Evolutionary conservation across 2,329 filamentous ascomycete species (phyloP).

Genomic region (Epicoccum nigrum): DNA sequence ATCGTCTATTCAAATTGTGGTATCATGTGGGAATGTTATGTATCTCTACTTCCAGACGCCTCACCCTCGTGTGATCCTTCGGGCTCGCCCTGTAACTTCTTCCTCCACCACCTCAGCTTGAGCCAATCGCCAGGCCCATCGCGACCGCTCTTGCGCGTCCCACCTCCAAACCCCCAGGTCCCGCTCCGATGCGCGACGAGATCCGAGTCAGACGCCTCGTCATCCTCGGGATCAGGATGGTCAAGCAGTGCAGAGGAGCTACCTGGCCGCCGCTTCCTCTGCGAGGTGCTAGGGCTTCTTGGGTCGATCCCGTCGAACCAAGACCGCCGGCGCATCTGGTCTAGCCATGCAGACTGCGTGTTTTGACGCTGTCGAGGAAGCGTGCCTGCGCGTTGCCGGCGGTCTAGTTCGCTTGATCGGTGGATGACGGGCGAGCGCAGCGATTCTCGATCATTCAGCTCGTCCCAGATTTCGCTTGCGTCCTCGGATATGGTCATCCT

Average conservation of each 20-base stretch:
- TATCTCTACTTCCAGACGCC: constrained; percentile 13
- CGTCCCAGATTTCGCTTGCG: constrained; percentile 83
- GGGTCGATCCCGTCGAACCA: constrained; percentile 43
- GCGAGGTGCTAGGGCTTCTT: constrained; percentile 33
- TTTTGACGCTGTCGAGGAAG: constrained; percentile 37
- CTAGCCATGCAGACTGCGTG: constrained; percentile 39
- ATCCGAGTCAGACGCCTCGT: constrained; percentile 39
- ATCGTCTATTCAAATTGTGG: constrained; percentile 16
- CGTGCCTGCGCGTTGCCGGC: constrained; percentile 43
- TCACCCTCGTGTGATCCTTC: constrained; percentile 35
- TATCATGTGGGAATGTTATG: constrained; percentile 21
- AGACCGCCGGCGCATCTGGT: constrained; percentile 44
- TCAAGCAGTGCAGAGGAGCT: constrained; percentile 32
- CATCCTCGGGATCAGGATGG: constrained; percentile 40
- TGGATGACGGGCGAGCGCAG: constrained; percentile 33
- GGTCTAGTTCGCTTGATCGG: constrained; percentile 40
- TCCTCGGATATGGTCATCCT: constrained; percentile 66
- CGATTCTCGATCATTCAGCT: constrained; percentile 70
- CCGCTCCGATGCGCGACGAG: constrained; percentile 27
- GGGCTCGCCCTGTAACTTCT: constrained; percentile 41
- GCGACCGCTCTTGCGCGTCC: constrained; percentile 24
- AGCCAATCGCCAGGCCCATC: constrained; percentile 45
- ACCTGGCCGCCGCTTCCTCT: constrained; percentile 36
- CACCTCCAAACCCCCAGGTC: constrained; percentile 35
- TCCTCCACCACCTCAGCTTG: constrained; percentile 48